Evolutionary conservation across 2,329 filamentous ascomycete species (phyloP).

Genomic region (Sarocladium strictum): DNA sequence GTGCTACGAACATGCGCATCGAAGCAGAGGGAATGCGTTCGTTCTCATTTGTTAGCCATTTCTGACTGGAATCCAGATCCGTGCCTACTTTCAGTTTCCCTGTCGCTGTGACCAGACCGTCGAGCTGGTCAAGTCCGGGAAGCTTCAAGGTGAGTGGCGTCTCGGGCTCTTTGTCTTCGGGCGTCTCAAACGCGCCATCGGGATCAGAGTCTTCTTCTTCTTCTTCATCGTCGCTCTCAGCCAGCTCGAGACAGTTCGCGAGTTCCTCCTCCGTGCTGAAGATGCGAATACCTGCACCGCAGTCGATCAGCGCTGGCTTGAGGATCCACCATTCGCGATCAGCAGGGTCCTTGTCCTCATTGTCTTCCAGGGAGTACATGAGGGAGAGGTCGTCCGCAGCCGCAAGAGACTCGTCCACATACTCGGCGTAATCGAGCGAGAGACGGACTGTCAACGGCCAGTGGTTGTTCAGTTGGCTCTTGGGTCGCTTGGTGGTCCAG

Average conservation of each 20-base stretch:
- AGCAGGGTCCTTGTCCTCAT: constrained; percentile 18
- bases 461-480: constrained; percentile 24
- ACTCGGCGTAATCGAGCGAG: constrained; percentile 31
- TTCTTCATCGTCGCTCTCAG: constrained; percentile 26
- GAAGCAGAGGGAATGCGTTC: constrained; percentile 30
- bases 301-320: constrained; percentile 32
- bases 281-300: constrained; percentile 31
- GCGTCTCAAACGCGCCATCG: background rate
- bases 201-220: constrained; percentile 13
- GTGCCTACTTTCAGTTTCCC: constrained; percentile 16
- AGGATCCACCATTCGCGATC: constrained; percentile 34
- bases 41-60: constrained; percentile 22
- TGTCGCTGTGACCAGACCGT: constrained; percentile 24
- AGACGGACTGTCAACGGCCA: constrained; percentile 26
- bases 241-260: constrained; percentile 27
- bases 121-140: constrained; percentile 23
- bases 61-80: constrained; percentile 11
- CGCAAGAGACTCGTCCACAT: constrained; percentile 29
- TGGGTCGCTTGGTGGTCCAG: constrained; percentile 29
- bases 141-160: constrained; percentile 15
- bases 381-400: constrained; percentile 30
- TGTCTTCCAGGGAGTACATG: constrained; percentile 28
- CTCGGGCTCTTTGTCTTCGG: constrained; percentile 14
- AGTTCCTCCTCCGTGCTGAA: constrained; percentile 32
- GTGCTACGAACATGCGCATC: constrained; percentile 31